Evolutionary conservation across 176 grass and related monocot species (phyloP).

Genomic region (Sorghum bicolor): Sorghum_bicolor_NCBIv3 NC_012870.2:11484501-11485000

Average conservation of each 20-base stretch:
- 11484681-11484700: not conserved
- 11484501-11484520: not conserved
- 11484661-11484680: not conserved
- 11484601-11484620: not conserved
- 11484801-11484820: not conserved
- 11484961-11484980: slow-evolving; percentile 65
- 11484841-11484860: not conserved
- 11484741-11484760: not conserved
- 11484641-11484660: not conserved
- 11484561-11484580: slow-evolving; percentile 1
- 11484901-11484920: slow-evolving; percentile 7
- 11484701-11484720: not conserved
- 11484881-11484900: slow-evolving; percentile 12
- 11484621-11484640: not conserved
- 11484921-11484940: slow-evolving; percentile 16
- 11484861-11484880: not conserved
- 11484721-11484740: not conserved
- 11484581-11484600: not conserved
- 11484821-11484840: not conserved
- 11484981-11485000: slow-evolving; percentile 78
- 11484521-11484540: not conserved
- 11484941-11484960: slow-evolving; percentile 59
- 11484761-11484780: not conserved
- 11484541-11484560: not conserved
- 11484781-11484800: not conserved